Evolutionary conservation across 345 rosid species (phyloP), one percentile per base, ranked within the genome.

Genomic region (Iberis pinnata): DNA sequence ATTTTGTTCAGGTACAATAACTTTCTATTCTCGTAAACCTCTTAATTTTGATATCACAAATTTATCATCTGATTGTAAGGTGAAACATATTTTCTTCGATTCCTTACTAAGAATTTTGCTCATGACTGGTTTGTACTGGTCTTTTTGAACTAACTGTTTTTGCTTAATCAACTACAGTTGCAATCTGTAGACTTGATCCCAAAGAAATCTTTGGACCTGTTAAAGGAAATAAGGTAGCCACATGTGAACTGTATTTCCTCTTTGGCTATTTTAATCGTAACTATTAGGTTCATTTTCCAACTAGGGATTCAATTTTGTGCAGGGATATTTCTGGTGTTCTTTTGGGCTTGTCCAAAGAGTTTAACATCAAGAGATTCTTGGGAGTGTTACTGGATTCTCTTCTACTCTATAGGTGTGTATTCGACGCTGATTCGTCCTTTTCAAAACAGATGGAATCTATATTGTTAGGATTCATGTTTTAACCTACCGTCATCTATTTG

Each of bases 1-100:
- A 75, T 70, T 76, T 88, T 44, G 80, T 88, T 74, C 95, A 92
- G 98, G 98, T 92, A 73, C 38, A 22, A 53, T 25, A 50, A 26
- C 15, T 39, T 45, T 24, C 54, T 36, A 27, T 40, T 49, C 16
- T 49, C 27, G 24, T 40, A 43, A 20, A 41, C 38, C 36, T 16
- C 43, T 47, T 31, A 10, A 33, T 33, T 64, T 42, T 49, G 2
- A 3, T 35, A n/a, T 18, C 32, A 43, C 3, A 13, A 65, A 43
- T 18, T 18, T 16, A 7, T 24, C 58, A 24, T 49, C 11, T 49
- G 12, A 25, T 8, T 42, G 25, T 31, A 58, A 22, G 62, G 13
- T 56, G 40, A 43, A 37, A 39, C 48, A 36, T 25, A 49, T 18
- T 36, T 58, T 58, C 13, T 43, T 16, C n/a, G n/a, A n/a, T n/a